phyloP scores from a whole-genome alignment of 208 protist species.

The Acanthamoeba lenticulata region DNA sequence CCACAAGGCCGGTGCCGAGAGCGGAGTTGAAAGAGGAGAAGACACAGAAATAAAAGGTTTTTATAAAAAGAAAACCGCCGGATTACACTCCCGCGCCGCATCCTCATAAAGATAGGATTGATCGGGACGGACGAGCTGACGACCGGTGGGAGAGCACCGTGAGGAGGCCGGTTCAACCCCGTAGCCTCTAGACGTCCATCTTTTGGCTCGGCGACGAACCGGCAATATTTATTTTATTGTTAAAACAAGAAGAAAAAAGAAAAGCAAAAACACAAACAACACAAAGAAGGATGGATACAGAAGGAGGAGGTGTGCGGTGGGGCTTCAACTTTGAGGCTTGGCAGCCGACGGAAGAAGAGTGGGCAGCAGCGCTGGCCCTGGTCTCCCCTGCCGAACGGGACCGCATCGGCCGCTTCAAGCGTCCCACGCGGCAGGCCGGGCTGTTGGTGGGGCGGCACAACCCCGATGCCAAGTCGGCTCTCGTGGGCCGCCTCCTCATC shows the following conservation, averaged over 20 bases:
- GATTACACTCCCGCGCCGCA: too few relatives aligned
- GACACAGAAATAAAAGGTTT: too few relatives aligned
- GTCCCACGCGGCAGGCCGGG: neutral
- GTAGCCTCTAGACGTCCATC: too few relatives aligned
- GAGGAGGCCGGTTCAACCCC: too few relatives aligned
- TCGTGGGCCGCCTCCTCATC: conserved; percentile 51
- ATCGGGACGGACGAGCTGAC: too few relatives aligned
- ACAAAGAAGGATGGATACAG: neutral
- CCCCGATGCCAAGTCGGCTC: conserved; percentile 61
- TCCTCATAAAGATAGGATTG: too few relatives aligned
- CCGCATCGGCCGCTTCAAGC: conserved; percentile 38
- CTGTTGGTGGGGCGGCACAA: conserved; percentile 40
- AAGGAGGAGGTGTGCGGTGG: neutral
- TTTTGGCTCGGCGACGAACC: too few relatives aligned
- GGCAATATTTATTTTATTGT: too few relatives aligned
- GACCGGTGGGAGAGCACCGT: too few relatives aligned
- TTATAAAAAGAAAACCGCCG: too few relatives aligned
- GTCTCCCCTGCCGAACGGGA: neutral
- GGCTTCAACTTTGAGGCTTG: conserved; percentile 12
- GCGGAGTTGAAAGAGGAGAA: too few relatives aligned
- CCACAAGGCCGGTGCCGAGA: too few relatives aligned
- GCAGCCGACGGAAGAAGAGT: conserved; percentile 43
- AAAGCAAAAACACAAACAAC: neutral
- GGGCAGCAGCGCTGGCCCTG: neutral
- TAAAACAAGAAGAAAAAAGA: neutral